phyloP scores from a whole-genome alignment of 2,329 filamentous ascomycete genomes.

The Penicillium sp. region DNA sequence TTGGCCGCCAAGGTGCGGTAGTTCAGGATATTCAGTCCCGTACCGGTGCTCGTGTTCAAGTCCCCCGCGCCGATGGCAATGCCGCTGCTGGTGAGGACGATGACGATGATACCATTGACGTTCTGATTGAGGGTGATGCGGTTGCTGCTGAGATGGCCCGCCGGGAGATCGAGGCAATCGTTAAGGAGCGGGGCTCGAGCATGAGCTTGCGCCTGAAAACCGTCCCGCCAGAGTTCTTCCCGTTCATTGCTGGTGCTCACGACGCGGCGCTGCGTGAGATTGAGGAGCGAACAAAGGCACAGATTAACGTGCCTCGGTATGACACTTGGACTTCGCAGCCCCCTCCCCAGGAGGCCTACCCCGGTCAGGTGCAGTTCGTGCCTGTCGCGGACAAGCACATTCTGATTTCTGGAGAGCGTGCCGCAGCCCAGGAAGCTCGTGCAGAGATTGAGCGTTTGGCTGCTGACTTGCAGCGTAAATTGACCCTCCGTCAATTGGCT shows the following conservation, averaged over 20 bases:
- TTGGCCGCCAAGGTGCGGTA: slow-evolving; percentile 85
- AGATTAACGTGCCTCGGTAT: slow-evolving; percentile 80
- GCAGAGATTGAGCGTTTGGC: slow-evolving; percentile 78
- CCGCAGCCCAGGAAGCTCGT: slow-evolving; percentile 75
- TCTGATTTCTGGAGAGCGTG: slow-evolving; percentile 80
- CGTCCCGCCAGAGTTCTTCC: slow-evolving; percentile 90
- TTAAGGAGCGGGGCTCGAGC: slow-evolving; percentile 79
- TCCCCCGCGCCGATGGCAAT: slow-evolving; percentile 75
- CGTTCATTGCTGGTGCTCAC: slow-evolving; percentile 83
- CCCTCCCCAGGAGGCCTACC: slow-evolving; percentile 61
- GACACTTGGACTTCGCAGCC: slow-evolving; percentile 70
- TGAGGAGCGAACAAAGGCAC: slow-evolving; percentile 72
- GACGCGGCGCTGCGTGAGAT: slow-evolving; percentile 68
- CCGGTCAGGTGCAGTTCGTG: slow-evolving; percentile 69
- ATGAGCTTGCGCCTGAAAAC: slow-evolving; percentile 78
- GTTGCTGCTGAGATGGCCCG: slow-evolving; percentile 82
- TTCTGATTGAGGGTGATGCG: slow-evolving; percentile 87
- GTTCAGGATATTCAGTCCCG: slow-evolving; percentile 89
- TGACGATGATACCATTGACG: slow-evolving; percentile 75
- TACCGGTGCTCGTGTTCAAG: slow-evolving; percentile 85
- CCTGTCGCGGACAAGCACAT: slow-evolving; percentile 77
- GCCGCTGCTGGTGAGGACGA: slow-evolving; percentile 70
- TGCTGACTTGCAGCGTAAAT: slow-evolving; percentile 71
- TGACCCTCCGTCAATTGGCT: slow-evolving; percentile 75
- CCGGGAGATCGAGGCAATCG: slow-evolving; percentile 82